These are phyloP conservation scores for Clonostachys solani DNA, from an alignment of 2,329 filamentous ascomycete species.

Conservation along the genomic window DNA sequence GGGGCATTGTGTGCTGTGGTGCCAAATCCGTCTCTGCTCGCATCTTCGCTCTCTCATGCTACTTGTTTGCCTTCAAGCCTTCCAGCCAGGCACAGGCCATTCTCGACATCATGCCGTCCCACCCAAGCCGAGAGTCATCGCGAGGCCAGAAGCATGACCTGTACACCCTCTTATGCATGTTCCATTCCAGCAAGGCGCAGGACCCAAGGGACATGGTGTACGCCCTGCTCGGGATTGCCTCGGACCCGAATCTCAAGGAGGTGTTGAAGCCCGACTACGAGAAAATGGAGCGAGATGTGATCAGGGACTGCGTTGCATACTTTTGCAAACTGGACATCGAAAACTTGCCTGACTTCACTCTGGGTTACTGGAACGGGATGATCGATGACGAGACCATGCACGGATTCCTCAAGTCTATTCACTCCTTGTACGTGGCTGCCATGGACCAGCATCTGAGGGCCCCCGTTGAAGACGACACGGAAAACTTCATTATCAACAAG, in stretches of 20 bases:
- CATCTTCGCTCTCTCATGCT: background rate
- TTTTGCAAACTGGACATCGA: background rate
- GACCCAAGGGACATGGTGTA: background rate
- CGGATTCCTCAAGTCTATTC: background rate
- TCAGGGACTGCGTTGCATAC: background rate
- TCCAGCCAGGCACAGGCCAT: background rate
- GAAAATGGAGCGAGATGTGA: background rate
- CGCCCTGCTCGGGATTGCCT: background rate
- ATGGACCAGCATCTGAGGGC: background rate
- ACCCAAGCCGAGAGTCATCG: background rate
- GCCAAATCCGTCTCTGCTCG: background rate
- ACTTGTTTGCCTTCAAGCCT: background rate
- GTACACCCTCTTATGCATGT: background rate
- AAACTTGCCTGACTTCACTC: background rate
- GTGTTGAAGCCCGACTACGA: background rate
- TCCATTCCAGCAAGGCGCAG: background rate
- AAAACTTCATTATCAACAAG: background rate
- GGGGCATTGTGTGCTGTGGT: background rate
- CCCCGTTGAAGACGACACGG: background rate
- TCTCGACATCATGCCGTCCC: background rate
- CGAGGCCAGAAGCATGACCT: background rate
- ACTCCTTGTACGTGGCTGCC: background rate
- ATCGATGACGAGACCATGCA: background rate
- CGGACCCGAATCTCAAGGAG: background rate
- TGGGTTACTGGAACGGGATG: background rate